phyloP scores from a whole-genome alignment of 208 protist species.

The Naegleria lovaniensis region DNA sequence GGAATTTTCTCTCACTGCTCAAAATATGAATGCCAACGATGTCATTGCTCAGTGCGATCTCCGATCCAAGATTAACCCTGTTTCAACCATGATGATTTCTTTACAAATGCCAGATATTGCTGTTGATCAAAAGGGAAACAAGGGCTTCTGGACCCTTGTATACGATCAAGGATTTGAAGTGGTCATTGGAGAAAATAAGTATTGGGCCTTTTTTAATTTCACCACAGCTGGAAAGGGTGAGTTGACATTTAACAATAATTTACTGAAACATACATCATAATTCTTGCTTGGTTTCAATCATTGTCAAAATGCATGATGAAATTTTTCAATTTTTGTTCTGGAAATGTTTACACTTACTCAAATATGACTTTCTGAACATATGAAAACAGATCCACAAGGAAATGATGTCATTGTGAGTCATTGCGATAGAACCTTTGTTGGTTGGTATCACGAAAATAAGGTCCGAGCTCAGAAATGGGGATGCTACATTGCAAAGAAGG shows the following conservation, averaged over 20 bases:
- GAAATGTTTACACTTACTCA: too few relatives aligned
- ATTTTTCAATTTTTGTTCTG: too few relatives aligned
- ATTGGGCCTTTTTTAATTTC: not conserved
- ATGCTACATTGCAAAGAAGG: not conserved
- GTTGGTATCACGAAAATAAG: not conserved
- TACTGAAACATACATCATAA: too few relatives aligned
- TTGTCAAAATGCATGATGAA: too few relatives aligned
- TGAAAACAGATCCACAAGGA: not conserved
- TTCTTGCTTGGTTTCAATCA: too few relatives aligned
- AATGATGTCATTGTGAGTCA: not conserved
- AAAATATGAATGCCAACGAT: not conserved
- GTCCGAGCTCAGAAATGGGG: not conserved
- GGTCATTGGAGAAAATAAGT: not conserved
- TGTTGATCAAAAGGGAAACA: not conserved
- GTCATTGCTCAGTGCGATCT: not conserved
- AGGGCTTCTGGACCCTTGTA: not conserved
- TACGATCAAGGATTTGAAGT: conserved; percentile 22
- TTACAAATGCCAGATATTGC: not conserved
- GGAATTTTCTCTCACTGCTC: not conserved
- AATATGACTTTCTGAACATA: too few relatives aligned
- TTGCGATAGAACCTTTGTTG: not conserved
- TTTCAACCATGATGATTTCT: not conserved
- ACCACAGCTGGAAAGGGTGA: not conserved
- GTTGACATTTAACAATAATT: too few relatives aligned
- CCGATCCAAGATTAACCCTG: not conserved